Evolutionary conservation across 257 asterid species (phyloP).

Genomic region (Coffea eugenioides): DNA sequence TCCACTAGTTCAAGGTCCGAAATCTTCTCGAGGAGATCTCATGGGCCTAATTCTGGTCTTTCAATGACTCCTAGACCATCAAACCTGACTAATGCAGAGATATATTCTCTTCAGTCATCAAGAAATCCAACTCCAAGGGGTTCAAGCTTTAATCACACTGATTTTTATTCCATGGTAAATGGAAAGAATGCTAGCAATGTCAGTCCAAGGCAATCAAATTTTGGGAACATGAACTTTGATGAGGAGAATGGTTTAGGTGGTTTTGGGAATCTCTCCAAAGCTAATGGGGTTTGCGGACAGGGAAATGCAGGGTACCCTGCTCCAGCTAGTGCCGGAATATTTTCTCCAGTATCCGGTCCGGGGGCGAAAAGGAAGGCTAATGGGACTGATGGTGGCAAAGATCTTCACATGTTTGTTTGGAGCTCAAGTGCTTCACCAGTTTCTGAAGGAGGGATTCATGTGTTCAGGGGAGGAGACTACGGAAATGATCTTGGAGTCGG

Average conservation of each 20-base stretch:
- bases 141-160: conserved; percentile 46
- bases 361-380: conserved; percentile 58
- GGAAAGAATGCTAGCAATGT: conserved; percentile 33
- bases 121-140: conserved; percentile 57
- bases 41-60: conserved; percentile 39
- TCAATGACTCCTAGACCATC: conserved; percentile 52
- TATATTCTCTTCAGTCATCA: conserved; percentile 48
- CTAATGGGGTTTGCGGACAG: conserved; percentile 48
- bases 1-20: conserved; percentile 52
- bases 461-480: conserved; percentile 81
- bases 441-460: conserved; percentile 95
- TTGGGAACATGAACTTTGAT: conserved; percentile 39
- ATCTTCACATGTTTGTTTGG: conserved; percentile 99
- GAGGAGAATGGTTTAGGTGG: conserved; percentile 43
- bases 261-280: conserved; percentile 39
- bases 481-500: conserved; percentile 63
- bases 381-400: conserved; percentile 67
- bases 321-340: conserved; percentile 70
- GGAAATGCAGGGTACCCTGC: conserved; percentile 72
- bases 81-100: conserved; percentile 50
- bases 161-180: conserved; percentile 47
- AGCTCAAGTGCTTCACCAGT: conserved; percentile 98
- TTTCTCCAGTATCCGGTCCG: conserved; percentile 71
- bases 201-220: conserved; percentile 46
- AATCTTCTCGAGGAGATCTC: conserved; percentile 42